Percentiles rank a stretch among this genome's conserved stretches.
These are phyloP conservation scores for Hansenula lynferdii DNA, from an alignment of 1,139 yeast species.

Conservation along the genomic window DNA sequence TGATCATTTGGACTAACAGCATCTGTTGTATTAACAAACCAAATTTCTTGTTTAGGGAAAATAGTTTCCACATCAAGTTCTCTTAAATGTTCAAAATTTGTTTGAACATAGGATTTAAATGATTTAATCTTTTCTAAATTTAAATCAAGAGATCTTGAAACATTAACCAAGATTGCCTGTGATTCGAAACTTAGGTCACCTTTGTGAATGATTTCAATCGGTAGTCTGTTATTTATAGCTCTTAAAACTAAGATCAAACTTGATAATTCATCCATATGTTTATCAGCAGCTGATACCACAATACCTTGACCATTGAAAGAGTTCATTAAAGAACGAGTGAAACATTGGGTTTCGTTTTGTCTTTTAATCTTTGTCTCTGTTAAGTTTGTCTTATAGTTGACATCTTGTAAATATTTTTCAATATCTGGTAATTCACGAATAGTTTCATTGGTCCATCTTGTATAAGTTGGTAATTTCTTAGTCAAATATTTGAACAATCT, in stretches of 20 bases:
- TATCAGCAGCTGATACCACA: conserved; percentile 33
- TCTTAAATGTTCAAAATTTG: conserved; percentile 22
- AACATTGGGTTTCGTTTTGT: conserved; percentile 22
- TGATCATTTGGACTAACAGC: conserved; percentile 30
- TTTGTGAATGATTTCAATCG: conserved; percentile 35
- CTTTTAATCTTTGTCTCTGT: not conserved
- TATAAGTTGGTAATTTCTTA: conserved; percentile 31
- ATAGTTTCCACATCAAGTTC: no score
- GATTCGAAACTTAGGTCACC: conserved; percentile 24
- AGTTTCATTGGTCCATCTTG: conserved; percentile 34
- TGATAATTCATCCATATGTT: conserved; percentile 31
- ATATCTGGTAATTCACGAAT: conserved; percentile 28
- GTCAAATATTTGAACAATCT: conserved; percentile 38
- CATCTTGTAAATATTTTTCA: conserved; percentile 15
- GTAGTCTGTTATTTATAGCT: conserved; percentile 32
- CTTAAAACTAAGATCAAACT: conserved; percentile 31
- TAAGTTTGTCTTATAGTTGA: conserved; percentile 1
- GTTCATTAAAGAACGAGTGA: conserved; percentile 32
- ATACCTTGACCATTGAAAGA: conserved; percentile 34
- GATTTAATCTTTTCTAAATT: not conserved
- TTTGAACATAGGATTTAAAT: conserved; percentile 2
- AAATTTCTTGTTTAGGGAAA: conserved; percentile 43
- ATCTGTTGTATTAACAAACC: conserved; percentile 38
- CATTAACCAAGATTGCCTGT: conserved; percentile 23
- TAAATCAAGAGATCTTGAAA: not conserved